Conservation (phyloP, 2,329 filamentous ascomycete genomes). For the Coniochaeta sp. region DNA sequence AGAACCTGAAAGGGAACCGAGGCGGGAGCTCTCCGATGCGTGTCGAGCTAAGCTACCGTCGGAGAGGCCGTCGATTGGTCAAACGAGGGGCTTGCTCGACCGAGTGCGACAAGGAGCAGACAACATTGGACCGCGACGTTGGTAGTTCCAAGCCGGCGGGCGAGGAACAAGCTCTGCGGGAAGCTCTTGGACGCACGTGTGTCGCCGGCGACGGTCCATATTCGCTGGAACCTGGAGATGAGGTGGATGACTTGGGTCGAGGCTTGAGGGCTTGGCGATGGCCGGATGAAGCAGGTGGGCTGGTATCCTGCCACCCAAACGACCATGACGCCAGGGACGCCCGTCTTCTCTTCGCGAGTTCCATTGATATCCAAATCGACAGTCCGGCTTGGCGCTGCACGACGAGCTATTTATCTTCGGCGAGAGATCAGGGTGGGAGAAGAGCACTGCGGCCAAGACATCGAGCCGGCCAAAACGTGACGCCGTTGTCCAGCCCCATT, state of each 20-base stretch:
- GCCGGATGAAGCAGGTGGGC: not conserved
- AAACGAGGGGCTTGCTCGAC: not conserved
- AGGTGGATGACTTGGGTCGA: not conserved
- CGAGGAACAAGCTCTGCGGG: not conserved
- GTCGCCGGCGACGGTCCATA: not conserved
- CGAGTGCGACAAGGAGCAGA: not conserved
- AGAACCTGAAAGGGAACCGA: not conserved
- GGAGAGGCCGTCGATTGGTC: not conserved
- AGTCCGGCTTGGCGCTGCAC: not conserved
- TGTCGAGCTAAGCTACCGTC: not conserved
- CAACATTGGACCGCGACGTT: not conserved
- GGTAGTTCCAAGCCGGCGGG: not conserved
- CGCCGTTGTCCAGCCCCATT: not conserved
- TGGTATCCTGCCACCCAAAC: not conserved
- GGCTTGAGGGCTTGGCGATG: not conserved
- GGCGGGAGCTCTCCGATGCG: not conserved
- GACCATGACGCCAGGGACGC: too few species aligned
- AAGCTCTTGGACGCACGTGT: not conserved
- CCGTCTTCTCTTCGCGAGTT: not conserved
- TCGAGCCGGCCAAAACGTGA: not conserved
- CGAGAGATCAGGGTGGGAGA: not conserved
- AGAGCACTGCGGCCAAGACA: not conserved
- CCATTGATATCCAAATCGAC: not conserved
- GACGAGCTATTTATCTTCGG: not conserved
- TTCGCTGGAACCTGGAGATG: not conserved